Evolutionary conservation across 1,139 yeast genomes (phyloP), one percentile per base, ranked within the genome.

Genomic region (Kazachstania sp.): DNA sequence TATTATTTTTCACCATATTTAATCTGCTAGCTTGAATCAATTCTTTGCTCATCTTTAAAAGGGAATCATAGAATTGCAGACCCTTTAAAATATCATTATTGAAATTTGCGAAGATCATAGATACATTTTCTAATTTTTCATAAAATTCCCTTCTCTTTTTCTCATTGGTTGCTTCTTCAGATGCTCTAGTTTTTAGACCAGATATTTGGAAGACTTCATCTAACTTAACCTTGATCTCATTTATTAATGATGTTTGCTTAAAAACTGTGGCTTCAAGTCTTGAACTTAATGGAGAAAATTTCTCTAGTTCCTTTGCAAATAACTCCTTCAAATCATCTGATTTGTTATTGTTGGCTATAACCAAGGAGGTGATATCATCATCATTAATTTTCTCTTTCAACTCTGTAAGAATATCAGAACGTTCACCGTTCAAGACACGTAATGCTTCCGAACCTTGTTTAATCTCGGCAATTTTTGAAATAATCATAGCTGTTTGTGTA

Each of bases 311-410:
- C 47, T 78, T 75, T 15, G 81, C 77, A 63, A 90, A 90, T 19
- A 86, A 68, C 29, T 71, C 69, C 54, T 74, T 74, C 48, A 83
- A 74, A 39, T 73, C 71, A 19, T 79, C 79, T 13, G 74, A 66
- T 32, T 75, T 71, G 46, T 78, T 77, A 54, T 81, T 79, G 63
- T 86, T 84, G 54, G 84, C 69, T 4, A 92, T 77, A 37, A 92
- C 71, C 26, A 83, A 72, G 49, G 85, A 82, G 0, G 95, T 83
- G 45, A 90, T 87, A 61, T 92, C 97, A 65, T 92, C 98, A 18
- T 76, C 73, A 58, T 83, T 95, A 38, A 86, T 81, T 47, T 77
- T 77, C 7, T 71, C 74, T 61, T 87, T 88, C 60, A 90, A 72
- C 44, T 80, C 86, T 2, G 73, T 73, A 40, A 86, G 71, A 2